A percentile compares a stretch with the other conserved stretches of the same genome.
Evolutionary conservation across 495 filamentous ascomycete species (phyloP).

Genomic region (Tuber indicum): DNA sequence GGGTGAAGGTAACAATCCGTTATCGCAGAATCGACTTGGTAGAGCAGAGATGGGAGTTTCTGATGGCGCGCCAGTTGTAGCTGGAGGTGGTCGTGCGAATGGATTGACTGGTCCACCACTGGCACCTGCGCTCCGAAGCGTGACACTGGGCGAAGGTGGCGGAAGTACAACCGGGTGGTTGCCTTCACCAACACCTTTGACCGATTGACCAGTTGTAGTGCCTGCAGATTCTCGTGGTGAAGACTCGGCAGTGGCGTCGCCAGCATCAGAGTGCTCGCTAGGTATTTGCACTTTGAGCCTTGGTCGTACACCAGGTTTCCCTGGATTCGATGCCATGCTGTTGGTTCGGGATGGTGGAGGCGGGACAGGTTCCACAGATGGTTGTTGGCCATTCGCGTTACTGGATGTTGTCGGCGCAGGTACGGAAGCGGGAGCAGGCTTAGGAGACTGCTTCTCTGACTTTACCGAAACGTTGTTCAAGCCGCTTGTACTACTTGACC

Average conservation of each 20-base stretch:
- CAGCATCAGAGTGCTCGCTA: conserved; percentile 77
- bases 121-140: conserved; percentile 83
- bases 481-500: conserved; percentile 34
- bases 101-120: conserved; percentile 82
- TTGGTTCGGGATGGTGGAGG: conserved; percentile 70
- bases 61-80: conserved; percentile 58
- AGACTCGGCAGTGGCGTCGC: conserved; percentile 67
- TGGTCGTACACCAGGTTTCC: conserved; percentile 59
- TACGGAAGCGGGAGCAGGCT: conserved; percentile 42
- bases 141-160: conserved; percentile 82
- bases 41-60: conserved; percentile 98
- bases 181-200: conserved; percentile 48
- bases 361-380: conserved; percentile 40
- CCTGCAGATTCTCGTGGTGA: conserved; percentile 67
- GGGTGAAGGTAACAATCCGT: conserved; percentile 77
- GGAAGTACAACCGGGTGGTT: conserved; percentile 69
- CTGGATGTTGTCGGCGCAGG: conserved; percentile 49
- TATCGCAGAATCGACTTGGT: conserved; percentile 80
- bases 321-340: conserved; percentile 53
- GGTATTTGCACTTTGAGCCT: conserved; percentile 91
- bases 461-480: conserved; percentile 25
- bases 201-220: conserved; percentile 50
- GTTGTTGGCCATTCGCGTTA: conserved; percentile 45
- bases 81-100: conserved; percentile 74
- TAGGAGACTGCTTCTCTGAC: conserved; percentile 22